Evolutionary conservation across 306 rosid species (phyloP).

Genomic region (Canavalia ensiformis): DNA sequence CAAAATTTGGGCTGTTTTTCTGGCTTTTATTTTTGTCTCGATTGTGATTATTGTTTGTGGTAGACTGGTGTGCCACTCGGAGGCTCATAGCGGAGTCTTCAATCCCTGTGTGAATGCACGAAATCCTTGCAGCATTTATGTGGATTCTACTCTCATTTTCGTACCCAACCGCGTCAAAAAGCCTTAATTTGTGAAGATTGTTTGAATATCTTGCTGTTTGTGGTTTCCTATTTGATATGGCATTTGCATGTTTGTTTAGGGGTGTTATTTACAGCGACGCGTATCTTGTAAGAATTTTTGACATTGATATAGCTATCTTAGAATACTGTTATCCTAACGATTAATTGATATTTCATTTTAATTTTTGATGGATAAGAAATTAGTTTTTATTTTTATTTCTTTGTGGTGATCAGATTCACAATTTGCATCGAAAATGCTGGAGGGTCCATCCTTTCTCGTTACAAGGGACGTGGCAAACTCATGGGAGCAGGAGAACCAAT

Average conservation of each 20-base stretch:
- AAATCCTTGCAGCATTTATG: constrained; percentile 6
- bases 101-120: constrained; percentile 46
- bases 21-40: not conserved
- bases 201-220: constrained; percentile 16
- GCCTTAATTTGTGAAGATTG: constrained; percentile 31
- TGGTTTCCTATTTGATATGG: not conserved
- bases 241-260: not conserved
- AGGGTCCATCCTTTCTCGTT: constrained; percentile 64
- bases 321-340: not conserved
- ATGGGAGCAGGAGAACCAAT: constrained; percentile 66
- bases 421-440: constrained; percentile 58
- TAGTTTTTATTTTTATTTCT: constrained; percentile 4
- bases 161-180: not conserved
- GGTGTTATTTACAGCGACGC: no score
- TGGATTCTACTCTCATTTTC: constrained; percentile 46
- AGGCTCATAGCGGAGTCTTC: not conserved
- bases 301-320: constrained; percentile 25
- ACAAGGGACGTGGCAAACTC: constrained; percentile 64
- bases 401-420: constrained; percentile 21
- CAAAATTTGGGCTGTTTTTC: not conserved
- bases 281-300: constrained; percentile 10
- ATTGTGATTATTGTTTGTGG: constrained; percentile 24
- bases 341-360: constrained; percentile 43
- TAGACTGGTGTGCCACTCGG: constrained; percentile 27
- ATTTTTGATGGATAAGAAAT: constrained; percentile 40